phyloP scores from a whole-genome alignment of 495 filamentous ascomycete species.

The Hyaloscypha bicolor region DNA sequence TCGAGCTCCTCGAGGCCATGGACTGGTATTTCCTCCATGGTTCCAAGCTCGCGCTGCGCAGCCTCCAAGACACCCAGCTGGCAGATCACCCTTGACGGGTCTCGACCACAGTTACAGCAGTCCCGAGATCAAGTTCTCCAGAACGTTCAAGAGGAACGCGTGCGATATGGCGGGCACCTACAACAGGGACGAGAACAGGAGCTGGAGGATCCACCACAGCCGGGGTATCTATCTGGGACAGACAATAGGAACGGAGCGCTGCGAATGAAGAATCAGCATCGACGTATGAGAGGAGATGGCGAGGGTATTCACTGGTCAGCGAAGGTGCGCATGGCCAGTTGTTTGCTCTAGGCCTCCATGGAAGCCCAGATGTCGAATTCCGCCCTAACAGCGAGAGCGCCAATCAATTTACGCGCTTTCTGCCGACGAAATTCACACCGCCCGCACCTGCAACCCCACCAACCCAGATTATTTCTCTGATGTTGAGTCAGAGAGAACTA shows the following conservation, averaged over 20 bases:
- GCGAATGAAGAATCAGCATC: not conserved
- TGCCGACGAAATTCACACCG: not conserved
- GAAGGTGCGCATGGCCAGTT: not conserved
- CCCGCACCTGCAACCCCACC: not conserved
- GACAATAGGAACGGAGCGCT: not conserved
- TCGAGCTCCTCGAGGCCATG: slow-evolving; percentile 50
- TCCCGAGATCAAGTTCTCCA: too few species aligned
- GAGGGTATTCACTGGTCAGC: not conserved
- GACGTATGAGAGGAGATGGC: not conserved
- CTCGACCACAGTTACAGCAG: too few species aligned
- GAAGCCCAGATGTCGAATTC: not conserved
- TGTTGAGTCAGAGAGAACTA: not conserved
- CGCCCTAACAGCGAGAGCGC: too few species aligned
- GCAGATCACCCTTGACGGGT: too few species aligned
- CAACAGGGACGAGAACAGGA: not conserved
- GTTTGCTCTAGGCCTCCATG: not conserved
- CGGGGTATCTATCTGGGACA: not conserved
- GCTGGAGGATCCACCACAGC: not conserved
- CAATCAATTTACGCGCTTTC: not conserved
- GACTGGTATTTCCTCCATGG: slow-evolving; percentile 28
- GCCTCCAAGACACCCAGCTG: not conserved
- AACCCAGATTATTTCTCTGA: slow-evolving; percentile 2
- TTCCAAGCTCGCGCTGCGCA: not conserved
- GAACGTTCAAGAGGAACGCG: too few species aligned
- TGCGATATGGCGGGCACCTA: not conserved